A percentile compares a stretch with the other conserved stretches of the same genome.
phyloP scores from a whole-genome alignment of 1,284 basidiomycete species.

The Ustilago xerochloae region DNA sequence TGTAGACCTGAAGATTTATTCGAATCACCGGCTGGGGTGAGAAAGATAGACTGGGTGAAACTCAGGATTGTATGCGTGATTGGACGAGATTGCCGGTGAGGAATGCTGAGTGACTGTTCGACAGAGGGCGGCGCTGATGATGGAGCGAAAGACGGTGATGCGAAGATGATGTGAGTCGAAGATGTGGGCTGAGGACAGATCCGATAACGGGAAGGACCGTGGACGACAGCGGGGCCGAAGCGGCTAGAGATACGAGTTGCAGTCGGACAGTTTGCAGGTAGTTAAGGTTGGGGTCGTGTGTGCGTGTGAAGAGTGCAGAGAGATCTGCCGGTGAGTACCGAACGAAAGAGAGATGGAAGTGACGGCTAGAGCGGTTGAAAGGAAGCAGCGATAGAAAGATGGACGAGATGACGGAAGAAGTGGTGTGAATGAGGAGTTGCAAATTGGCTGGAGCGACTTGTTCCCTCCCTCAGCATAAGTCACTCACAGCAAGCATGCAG shows the following conservation, averaged over 20 bases:
- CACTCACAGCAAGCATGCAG: too few relatives aligned
- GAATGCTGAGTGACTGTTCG: background rate
- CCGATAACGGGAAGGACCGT: background rate
- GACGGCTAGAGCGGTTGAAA: background rate
- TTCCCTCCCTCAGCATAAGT: too few relatives aligned
- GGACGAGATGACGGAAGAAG: slow-evolving; percentile 27
- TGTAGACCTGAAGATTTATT: background rate
- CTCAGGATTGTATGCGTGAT: background rate
- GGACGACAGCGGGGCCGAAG: slow-evolving; percentile 31
- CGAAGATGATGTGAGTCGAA: background rate
- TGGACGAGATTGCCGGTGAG: background rate
- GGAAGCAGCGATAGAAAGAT: slow-evolving; percentile 2
- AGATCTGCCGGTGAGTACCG: slow-evolving; percentile 1
- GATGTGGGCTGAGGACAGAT: background rate
- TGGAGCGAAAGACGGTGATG: background rate
- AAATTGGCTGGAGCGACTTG: slow-evolving; percentile 34
- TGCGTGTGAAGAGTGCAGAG: background rate
- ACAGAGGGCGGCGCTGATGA: background rate
- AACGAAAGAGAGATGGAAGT: slow-evolving; percentile 1
- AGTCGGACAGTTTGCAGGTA: background rate
- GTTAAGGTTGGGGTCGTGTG: background rate
- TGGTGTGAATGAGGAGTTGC: slow-evolving; percentile 4
- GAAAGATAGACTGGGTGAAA: background rate
- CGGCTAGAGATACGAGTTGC: background rate
- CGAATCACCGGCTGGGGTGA: background rate